Evolutionary conservation across 2,329 filamentous ascomycete genomes (phyloP), one percentile per base, ranked within the genome.

Genomic region (Periconia sp.): DNA sequence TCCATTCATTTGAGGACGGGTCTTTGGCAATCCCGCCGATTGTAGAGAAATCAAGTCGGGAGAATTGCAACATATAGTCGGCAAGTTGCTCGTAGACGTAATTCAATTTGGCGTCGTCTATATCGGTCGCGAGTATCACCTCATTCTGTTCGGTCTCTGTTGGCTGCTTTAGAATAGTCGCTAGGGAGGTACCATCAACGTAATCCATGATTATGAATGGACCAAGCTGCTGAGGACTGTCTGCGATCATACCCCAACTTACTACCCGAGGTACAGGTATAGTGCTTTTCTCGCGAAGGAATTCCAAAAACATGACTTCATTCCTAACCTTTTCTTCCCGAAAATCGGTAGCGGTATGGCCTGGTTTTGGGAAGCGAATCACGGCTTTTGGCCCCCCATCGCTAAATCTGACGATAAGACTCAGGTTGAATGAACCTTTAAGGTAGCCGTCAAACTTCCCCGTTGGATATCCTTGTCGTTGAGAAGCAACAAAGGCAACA

Each of bases 131-230:
- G 40, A 63, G 55, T 37, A 59, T 54, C 31, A 61, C 55, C 17
- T 63, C 57, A 14, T 66, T 67, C 50, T 61, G 30, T 31, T 70
- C 52, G 41, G 48, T 54, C 40, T 51, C 40, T 35, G 55, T 56
- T 43, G 70, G 59, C 17, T 63, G 41, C 18, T 44, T 44, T 13
- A 44, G 13, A 20, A 65, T n/a, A n/a, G 49, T 54, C 37, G 57
- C 49, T 41, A 64, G 49, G 18, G 45, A 52, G 23, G 51, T 54
- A 5, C 61, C 64, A 11, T 66, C 55, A 19, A 64, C 52, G 48
- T 50, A 63, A 27, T 63, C 60, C 58, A 62, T 62, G 40, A 66
- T 66, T 18, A 65, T 66, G 47, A 68, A 66, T 31, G 62, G 63
- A 41, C 64, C 62, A 6, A 68, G 56, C 7, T 56, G 53, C 48